Percentiles rank a stretch among this genome's conserved stretches.
phyloP scores from a whole-genome alignment of 2,329 filamentous ascomycete genomes.

The Ceratocystis cacaofunesta region DNA sequence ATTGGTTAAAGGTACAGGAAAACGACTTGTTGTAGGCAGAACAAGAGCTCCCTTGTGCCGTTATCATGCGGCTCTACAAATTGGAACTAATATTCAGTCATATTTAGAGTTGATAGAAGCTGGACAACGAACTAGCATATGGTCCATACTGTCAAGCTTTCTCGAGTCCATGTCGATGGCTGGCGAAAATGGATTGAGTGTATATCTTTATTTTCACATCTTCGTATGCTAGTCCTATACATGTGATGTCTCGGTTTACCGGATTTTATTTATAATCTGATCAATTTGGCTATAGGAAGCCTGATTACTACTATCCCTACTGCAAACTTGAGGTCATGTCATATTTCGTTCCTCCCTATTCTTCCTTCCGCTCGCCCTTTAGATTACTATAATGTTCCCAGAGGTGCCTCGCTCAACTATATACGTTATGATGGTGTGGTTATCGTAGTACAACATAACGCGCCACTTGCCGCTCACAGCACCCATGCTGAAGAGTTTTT shows the following conservation, averaged over 20 bases:
- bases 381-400: constrained; percentile 6
- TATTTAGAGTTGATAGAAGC: no score
- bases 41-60: neutral
- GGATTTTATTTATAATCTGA: no score
- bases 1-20: neutral
- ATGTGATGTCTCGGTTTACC: no score
- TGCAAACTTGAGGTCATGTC: neutral
- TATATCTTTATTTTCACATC: no score
- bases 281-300: no score
- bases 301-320: no score
- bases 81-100: neutral
- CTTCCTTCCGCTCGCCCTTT: no score
- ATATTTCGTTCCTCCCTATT: neutral
- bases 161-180: no score
- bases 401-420: constrained; percentile 38
- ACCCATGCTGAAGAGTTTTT: neutral
- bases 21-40: neutral
- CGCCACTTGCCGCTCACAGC: constrained; percentile 39
- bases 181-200: no score
- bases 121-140: no score
- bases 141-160: no score
- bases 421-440: constrained; percentile 56
- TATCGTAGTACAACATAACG: constrained; percentile 55
- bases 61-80: neutral
- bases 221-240: no score